phyloP scores from a whole-genome alignment of 345 rosid species.

The Salix purpurea region DNA sequence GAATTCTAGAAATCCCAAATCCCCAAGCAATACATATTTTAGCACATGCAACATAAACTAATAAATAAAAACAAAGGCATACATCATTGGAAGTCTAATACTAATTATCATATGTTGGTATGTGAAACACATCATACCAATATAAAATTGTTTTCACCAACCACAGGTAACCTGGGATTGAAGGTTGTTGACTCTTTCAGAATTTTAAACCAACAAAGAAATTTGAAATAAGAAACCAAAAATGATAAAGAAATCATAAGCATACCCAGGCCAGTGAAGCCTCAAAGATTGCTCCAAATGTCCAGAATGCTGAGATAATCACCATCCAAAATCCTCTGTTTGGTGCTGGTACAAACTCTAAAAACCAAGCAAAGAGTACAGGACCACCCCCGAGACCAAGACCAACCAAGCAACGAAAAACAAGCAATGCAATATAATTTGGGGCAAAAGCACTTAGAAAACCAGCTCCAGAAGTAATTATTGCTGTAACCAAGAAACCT shows the following conservation, averaged over 20 bases:
- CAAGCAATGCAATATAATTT: slow-evolving; percentile 49
- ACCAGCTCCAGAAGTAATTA: slow-evolving; percentile 73
- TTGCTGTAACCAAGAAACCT: slow-evolving; percentile 79
- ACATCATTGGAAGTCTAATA: background rate
- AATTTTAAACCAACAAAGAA: background rate
- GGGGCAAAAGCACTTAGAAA: slow-evolving; percentile 74
- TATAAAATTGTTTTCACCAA: background rate
- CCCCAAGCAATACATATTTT: too few relatives aligned
- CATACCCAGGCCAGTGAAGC: slow-evolving; percentile 89
- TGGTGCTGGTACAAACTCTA: slow-evolving; percentile 91
- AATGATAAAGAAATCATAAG: slow-evolving; percentile 4
- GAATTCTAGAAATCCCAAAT: too few relatives aligned
- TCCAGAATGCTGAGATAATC: slow-evolving; percentile 79
- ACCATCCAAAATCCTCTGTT: slow-evolving; percentile 94
- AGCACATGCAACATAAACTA: too few relatives aligned
- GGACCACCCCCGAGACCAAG: slow-evolving; percentile 94
- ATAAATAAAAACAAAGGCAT: too few relatives aligned
- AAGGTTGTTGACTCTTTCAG: background rate
- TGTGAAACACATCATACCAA: background rate
- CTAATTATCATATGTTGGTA: background rate
- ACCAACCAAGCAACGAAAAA: slow-evolving; percentile 75
- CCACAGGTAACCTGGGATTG: background rate
- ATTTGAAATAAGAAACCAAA: slow-evolving; percentile 4
- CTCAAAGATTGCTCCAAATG: slow-evolving; percentile 72
- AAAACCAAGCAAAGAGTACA: slow-evolving; percentile 82